A percentile compares a stretch with the other conserved stretches of the same genome.
These are phyloP conservation scores for Asterochloris sp. DNA, from an alignment of 139 green algal species.

Conservation along the genomic window DNA sequence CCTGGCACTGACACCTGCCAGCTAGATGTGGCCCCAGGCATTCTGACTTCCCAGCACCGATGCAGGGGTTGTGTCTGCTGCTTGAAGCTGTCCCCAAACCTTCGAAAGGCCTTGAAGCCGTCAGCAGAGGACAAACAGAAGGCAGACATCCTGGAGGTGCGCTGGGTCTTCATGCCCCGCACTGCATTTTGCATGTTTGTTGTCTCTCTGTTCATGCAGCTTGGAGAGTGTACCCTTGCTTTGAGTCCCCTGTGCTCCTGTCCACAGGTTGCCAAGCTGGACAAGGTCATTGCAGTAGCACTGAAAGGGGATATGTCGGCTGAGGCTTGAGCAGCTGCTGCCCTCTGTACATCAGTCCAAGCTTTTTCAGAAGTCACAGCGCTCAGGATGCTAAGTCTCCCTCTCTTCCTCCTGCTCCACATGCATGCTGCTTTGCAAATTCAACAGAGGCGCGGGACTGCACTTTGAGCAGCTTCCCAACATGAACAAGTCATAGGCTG, in stretches of 20 bases:
- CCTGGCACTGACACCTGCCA: too few species aligned
- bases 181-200: background rate
- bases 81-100: slow-evolving; percentile 93
- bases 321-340: too few species aligned
- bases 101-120: slow-evolving; percentile 43
- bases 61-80: slow-evolving; percentile 66
- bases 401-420: too few species aligned
- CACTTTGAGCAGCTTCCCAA: too few species aligned
- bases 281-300: slow-evolving; percentile 22
- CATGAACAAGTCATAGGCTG: too few species aligned
- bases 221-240: background rate
- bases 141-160: slow-evolving; percentile 5
- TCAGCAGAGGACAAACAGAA: slow-evolving; percentile 16
- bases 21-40: too few species aligned
- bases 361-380: too few species aligned
- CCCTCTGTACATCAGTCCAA: too few species aligned
- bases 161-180: background rate
- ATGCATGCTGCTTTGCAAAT: too few species aligned
- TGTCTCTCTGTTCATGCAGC: background rate
- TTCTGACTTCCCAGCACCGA: background rate
- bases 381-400: too few species aligned
- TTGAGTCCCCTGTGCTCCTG: background rate
- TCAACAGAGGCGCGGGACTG: too few species aligned
- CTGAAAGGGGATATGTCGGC: slow-evolving; percentile 8
- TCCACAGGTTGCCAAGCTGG: slow-evolving; percentile 6